Conservation (phyloP, 129 eudicot genomes). For the sunflower (Helianthus annuus) region HanXRQr2.0-SUNRISE NC_035447.2:12795389-12795888, state of each 20-base stretch:
- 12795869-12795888: conserved; percentile 56
- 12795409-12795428: conserved; percentile 30
- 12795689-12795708: conserved; percentile 25
- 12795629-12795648: too few species aligned
- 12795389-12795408: conserved; percentile 7
- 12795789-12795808: conserved; percentile 58
- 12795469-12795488: neutral
- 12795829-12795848: conserved; percentile 58
- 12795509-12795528: neutral
- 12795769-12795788: conserved; percentile 31
- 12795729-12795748: conserved; percentile 26
- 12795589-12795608: too few species aligned
- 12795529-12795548: neutral
- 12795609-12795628: conserved; percentile 5
- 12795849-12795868: conserved; percentile 85
- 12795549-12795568: conserved; percentile 15
- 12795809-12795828: conserved; percentile 66
- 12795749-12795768: conserved; percentile 40
- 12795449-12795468: neutral
- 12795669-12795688: neutral
- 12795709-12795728: conserved; percentile 20
- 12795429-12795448: conserved; percentile 15
- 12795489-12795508: neutral
- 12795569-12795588: neutral
- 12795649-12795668: too few species aligned